phyloP scores from a whole-genome alignment of 2,329 filamentous ascomycete genomes.

The Alternaria dauci region DNA sequence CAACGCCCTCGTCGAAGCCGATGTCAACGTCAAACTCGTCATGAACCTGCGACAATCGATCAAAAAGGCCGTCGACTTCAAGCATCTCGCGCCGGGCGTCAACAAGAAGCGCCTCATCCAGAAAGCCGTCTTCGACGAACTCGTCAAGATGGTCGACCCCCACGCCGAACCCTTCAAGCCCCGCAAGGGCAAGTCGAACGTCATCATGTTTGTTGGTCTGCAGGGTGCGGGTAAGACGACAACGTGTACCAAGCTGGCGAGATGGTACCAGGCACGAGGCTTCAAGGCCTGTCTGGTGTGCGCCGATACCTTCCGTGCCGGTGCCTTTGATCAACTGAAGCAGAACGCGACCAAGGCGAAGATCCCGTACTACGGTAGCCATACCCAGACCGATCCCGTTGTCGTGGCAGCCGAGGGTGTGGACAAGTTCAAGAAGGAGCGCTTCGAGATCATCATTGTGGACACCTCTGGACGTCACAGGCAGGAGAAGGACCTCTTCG shows the following conservation, averaged over 20 bases:
- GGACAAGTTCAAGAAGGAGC: conserved; percentile 98
- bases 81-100: conserved; percentile 85
- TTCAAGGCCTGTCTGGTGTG: conserved; percentile 95
- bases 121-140: conserved; percentile 96
- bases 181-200: conserved; percentile 93
- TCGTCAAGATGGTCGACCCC: conserved; percentile 93
- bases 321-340: conserved; percentile 97
- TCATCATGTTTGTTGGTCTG: conserved; percentile 99
- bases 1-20: conserved; percentile 91
- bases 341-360: conserved; percentile 99
- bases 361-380: conserved; percentile 96
- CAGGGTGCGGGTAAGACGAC: conserved; percentile 99
- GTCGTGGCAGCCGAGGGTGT: conserved; percentile 95
- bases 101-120: conserved; percentile 99
- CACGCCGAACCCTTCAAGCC: conserved; percentile 96
- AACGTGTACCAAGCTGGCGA: conserved; percentile 94
- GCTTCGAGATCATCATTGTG: conserved; percentile 97
- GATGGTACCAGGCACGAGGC: conserved; percentile 92
- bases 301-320: conserved; percentile 97
- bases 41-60: conserved; percentile 92
- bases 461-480: conserved; percentile 95
- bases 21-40: conserved; percentile 96
- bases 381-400: conserved; percentile 95
- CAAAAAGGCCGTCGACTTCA: conserved; percentile 89
- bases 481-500: conserved; percentile 93